Percentiles rank a stretch among this genome's conserved stretches.
Evolutionary conservation across 2,329 filamentous ascomycete genomes (phyloP).

Genomic region (Geosmithia flava): DNA sequence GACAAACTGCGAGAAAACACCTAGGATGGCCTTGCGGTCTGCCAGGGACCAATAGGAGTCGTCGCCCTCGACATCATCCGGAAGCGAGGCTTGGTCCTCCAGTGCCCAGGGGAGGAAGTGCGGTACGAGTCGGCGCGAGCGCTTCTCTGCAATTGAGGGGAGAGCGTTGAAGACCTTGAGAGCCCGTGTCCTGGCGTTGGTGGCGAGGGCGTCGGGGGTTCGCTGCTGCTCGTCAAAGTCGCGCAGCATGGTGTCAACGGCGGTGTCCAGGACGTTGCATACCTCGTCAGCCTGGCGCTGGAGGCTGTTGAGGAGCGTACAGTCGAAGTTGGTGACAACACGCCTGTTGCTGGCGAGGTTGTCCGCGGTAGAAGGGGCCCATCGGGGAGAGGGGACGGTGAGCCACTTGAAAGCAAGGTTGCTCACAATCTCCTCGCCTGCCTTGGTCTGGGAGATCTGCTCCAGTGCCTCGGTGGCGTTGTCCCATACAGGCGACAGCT

Average conservation of each 20-base stretch:
- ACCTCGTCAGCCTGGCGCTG: constrained; percentile 36
- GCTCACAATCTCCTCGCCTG: constrained; percentile 61
- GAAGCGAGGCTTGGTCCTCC: constrained; percentile 27
- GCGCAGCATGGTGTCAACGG: constrained; percentile 45
- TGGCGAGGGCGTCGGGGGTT: constrained; percentile 33
- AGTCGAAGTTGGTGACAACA: constrained; percentile 67
- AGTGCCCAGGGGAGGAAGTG: constrained; percentile 73
- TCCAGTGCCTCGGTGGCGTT: constrained; percentile 67
- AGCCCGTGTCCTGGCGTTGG: constrained; percentile 60
- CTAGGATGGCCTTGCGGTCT: constrained; percentile 75
- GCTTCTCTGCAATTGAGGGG: constrained; percentile 71
- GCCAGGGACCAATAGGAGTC: constrained; percentile 52
- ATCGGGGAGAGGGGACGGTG: constrained; percentile 39
- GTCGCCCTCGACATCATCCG: constrained; percentile 22
- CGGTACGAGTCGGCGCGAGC: constrained; percentile 74
- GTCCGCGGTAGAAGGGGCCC: constrained; percentile 29
- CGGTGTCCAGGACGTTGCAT: constrained; percentile 37
- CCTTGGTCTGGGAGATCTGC: constrained; percentile 55
- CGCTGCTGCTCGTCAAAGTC: constrained; percentile 55
- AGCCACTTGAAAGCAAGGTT: constrained; percentile 72
- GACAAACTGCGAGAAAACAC: constrained; percentile 69
- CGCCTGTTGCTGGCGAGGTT: constrained; percentile 18
- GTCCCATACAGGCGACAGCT: constrained; percentile 77
- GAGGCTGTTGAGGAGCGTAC: constrained; percentile 58
- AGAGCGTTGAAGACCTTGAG: constrained; percentile 64